phyloP scores from a whole-genome alignment of 176 grass and related monocot genomes.

The Rhipidocladum racemiflorum region DNA sequence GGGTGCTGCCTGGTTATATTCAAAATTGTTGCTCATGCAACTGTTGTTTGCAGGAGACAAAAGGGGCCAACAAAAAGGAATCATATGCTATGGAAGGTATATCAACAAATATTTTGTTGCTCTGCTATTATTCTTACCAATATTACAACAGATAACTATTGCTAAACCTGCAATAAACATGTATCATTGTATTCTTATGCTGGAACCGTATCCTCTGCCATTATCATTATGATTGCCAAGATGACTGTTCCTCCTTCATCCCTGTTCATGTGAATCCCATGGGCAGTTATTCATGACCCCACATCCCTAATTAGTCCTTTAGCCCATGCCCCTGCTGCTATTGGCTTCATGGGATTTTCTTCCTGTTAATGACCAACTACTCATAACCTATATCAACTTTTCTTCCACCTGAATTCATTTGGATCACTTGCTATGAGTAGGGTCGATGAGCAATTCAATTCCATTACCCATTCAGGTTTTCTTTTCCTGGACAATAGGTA shows the following conservation, averaged over 20 bases:
- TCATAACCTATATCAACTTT: neutral
- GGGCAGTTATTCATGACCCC: neutral
- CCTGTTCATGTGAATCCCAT: conserved; percentile 5
- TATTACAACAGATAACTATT: neutral
- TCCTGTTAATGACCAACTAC: neutral
- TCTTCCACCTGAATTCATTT: neutral
- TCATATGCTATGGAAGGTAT: conserved; percentile 42
- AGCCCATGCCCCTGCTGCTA: neutral
- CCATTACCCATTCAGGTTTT: neutral
- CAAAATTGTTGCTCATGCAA: neutral
- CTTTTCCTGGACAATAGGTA: neutral
- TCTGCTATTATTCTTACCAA: neutral
- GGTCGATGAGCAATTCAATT: neutral
- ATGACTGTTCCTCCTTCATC: neutral
- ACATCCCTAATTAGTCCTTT: neutral
- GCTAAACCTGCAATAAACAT: neutral
- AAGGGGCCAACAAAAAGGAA: conserved; percentile 17
- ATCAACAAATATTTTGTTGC: neutral
- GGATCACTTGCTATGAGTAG: neutral
- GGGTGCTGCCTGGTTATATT: neutral
- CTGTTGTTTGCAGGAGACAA: conserved; percentile 30
- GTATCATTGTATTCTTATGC: neutral
- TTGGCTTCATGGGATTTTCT: neutral
- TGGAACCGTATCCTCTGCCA: neutral
- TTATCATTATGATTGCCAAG: neutral